Percentiles rank a stretch among this genome's conserved stretches.
Conservation (phyloP, 1,284 basidiomycete genomes). For the Ustilago trichophora region DNA sequence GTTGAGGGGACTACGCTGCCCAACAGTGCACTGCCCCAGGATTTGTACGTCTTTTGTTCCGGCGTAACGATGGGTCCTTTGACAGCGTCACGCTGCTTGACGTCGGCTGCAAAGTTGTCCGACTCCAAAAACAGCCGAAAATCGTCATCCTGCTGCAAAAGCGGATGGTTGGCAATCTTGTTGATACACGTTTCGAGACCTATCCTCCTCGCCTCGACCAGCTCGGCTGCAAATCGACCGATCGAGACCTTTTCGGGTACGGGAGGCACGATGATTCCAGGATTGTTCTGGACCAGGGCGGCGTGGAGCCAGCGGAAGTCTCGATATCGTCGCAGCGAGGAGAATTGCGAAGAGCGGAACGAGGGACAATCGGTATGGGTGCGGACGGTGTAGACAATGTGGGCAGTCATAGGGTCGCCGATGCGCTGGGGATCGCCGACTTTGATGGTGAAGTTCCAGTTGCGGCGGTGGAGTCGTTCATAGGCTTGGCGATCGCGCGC, state of each 20-base stretch:
- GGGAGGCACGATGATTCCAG: conserved; percentile 95
- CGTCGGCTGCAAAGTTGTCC: conserved; percentile 67
- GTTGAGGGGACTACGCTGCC: conserved; percentile 47
- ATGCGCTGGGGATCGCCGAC: conserved; percentile 65
- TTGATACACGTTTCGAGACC: conserved; percentile 67
- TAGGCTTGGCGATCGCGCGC: conserved; percentile 25
- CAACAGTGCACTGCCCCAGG: conserved; percentile 34
- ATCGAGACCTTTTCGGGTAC: conserved; percentile 94
- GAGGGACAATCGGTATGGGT: conserved; percentile 51
- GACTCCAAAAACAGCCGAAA: conserved; percentile 68
- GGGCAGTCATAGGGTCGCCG: conserved; percentile 62
- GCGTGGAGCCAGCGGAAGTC: conserved; percentile 98
- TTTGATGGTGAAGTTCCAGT: conserved; percentile 51
- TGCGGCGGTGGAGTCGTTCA: conserved; percentile 10
- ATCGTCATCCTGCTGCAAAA: conserved; percentile 68
- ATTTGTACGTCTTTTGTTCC: conserved; percentile 63
- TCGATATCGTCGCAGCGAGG: conserved; percentile 90
- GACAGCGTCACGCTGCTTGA: conserved; percentile 74
- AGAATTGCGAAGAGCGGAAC: conserved; percentile 51
- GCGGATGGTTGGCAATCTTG: conserved; percentile 68
- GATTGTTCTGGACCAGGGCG: conserved; percentile 86
- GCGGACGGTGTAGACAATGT: conserved; percentile 69
- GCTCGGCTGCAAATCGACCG: conserved; percentile 67
- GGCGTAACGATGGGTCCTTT: conserved; percentile 63
- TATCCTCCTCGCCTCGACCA: conserved; percentile 67